Evolutionary conservation across 225 moss, liverwort and hornwort species (phyloP).

Genomic region (Sphagnum tenellum): DNA sequence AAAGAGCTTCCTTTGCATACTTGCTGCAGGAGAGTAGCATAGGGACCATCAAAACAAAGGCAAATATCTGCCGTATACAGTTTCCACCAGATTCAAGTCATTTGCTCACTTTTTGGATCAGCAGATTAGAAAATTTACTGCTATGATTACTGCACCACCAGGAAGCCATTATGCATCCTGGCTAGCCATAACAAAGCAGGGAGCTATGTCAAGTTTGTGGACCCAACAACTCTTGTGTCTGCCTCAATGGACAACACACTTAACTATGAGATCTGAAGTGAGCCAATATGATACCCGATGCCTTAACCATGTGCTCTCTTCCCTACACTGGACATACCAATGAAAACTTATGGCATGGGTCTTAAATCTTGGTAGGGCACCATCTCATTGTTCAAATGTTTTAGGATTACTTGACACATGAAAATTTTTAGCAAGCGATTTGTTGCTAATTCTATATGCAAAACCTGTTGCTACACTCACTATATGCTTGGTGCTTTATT

Average conservation of each 20-base stretch:
- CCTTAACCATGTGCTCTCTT: constrained; percentile 48
- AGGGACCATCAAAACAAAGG: constrained; percentile 85
- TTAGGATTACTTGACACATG: too few species aligned
- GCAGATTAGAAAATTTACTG: constrained; percentile 90
- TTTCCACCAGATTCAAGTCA: constrained; percentile 91
- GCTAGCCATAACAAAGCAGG: constrained; percentile 88
- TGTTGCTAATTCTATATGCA: too few species aligned
- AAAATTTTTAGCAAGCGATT: too few species aligned
- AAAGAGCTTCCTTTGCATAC: not conserved
- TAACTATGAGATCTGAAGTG: constrained; percentile 85
- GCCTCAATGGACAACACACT: constrained; percentile 95
- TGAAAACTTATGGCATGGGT: constrained; percentile 51
- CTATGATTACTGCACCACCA: constrained; percentile 75
- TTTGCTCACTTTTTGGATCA: constrained; percentile 85
- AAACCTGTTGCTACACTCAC: too few species aligned
- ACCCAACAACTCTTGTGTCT: constrained; percentile 76
- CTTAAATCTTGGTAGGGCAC: constrained; percentile 19
- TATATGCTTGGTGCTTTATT: not conserved
- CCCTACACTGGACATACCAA: constrained; percentile 89
- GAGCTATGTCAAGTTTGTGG: constrained; percentile 94
- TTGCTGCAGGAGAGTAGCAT: constrained; percentile 69
- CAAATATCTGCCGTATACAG: constrained; percentile 95
- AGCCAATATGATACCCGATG: constrained; percentile 52
- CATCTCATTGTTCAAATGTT: too few species aligned
- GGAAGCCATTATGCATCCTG: constrained; percentile 67